Base-by-base conservation (phyloP, 768 basidiomycete species). In the Rhizopogon sp. region DNA sequence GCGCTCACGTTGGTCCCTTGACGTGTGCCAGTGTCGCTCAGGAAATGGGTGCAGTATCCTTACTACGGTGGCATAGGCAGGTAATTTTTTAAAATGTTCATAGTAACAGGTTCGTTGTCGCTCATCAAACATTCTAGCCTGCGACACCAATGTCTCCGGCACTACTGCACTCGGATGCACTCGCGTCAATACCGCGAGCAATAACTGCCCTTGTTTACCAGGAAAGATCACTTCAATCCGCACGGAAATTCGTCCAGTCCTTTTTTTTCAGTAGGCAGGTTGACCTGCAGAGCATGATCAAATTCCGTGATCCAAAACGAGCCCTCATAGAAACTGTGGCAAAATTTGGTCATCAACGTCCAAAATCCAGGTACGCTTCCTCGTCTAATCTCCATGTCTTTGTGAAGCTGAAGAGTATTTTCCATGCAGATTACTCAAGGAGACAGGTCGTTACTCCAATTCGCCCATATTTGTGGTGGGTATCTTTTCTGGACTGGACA, bases 391-490 rank as follows among this genome's bases (percentile, higher is more conserved):
- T 16, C 16, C 5, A 16, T 28, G 17, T 56, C 29, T 56, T 54
- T 20, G 3, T 17, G 25, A 20, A 50, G n/a, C 35, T 37, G 33
- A 49, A 6, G 4, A 22, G 11, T 3, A 50, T 60, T 41, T 58
- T 3, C 17, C 14, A 17, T 16, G 25, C 56, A 94, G 93, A 67
- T 70, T 99, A 52, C 74, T 99, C 56, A 93, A 88, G 65, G 95
- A 98, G 70, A 93, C 94, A 0, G 97, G 97, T 65, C 87, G 94
- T 44, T 85, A 84, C 60, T 89, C 92, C 1, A 90, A 90, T 62
- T 87, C 93, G 3, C 95, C 97, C 1, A 80, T 95, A 39, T 99
- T 89, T 69, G 88, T 97, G n/a, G 88, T 96, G n/a, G 97, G 93
- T 16, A 88, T 97, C 56, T 98, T 82, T 68, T 90, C 85, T 22